phyloP scores from a whole-genome alignment of 179 eudicot genomes.

The Nepenthes alata region DNA sequence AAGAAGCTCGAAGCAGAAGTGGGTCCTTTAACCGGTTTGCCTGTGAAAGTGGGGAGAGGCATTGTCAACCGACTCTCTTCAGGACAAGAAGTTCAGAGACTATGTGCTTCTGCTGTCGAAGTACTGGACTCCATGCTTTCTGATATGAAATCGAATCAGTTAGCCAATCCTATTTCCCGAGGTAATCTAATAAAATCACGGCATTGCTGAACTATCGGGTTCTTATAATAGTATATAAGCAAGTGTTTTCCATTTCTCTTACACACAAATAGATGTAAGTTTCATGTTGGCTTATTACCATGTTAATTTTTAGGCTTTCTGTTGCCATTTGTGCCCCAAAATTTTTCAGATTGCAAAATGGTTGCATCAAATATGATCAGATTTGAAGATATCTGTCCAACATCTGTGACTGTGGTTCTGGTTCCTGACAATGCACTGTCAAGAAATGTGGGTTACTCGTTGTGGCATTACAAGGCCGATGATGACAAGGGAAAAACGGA shows the following conservation, averaged over 20 bases:
- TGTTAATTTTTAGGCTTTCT: no score
- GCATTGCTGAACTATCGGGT: no score
- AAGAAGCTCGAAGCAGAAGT: constrained; percentile 73
- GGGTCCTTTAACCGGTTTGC: constrained; percentile 65
- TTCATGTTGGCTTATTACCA: no score
- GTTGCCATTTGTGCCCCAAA: no score
- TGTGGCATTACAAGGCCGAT: constrained; percentile 63
- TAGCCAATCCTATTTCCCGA: constrained; percentile 12
- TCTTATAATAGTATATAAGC: no score
- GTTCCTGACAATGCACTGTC: constrained; percentile 21
- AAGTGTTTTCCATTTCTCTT: no score
- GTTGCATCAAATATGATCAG: constrained; percentile 25
- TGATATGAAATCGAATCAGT: constrained; percentile 7
- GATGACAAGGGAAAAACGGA: constrained; percentile 32
- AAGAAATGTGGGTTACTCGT: constrained; percentile 27
- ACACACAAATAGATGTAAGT: no score
- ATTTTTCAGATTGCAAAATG: constrained; percentile 25
- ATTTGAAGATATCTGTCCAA: constrained; percentile 36
- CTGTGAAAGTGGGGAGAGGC: constrained; percentile 73
- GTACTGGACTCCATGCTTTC: constrained; percentile 37
- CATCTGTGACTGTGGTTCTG: constrained; percentile 40
- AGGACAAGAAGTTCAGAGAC: constrained; percentile 73
- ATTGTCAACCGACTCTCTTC: constrained; percentile 81
- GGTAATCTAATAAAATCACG: constrained; percentile 18
- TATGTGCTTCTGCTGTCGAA: constrained; percentile 57